Evolutionary conservation across 768 basidiomycete genomes (phyloP).

Genomic region (Rhizopogon sp.): DNA sequence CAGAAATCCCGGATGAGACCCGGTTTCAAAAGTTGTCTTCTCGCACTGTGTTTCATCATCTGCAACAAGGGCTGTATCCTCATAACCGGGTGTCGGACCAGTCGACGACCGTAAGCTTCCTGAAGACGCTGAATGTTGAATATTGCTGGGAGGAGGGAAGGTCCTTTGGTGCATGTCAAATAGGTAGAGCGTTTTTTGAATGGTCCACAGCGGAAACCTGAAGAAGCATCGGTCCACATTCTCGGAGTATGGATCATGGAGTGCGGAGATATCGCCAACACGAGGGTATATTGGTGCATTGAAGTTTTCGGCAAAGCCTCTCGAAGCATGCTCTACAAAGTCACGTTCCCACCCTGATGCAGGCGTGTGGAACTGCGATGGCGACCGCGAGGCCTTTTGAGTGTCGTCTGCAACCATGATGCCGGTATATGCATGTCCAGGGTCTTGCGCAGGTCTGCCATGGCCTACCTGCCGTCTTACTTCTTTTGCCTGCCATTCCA

Average conservation of each 20-base stretch:
- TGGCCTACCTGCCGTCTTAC: constrained; percentile 5
- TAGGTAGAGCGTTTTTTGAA: constrained; percentile 62
- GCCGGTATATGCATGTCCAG: constrained; percentile 23
- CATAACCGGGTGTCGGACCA: not conserved
- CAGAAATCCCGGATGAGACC: not conserved
- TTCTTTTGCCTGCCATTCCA: constrained; percentile 26
- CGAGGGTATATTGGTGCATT: constrained; percentile 45
- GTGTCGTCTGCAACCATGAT: constrained; percentile 7
- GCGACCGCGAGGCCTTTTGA: constrained; percentile 1
- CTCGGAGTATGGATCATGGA: constrained; percentile 53
- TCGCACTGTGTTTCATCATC: constrained; percentile 25
- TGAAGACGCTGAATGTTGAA: not conserved
- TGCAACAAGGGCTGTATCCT: constrained; percentile 52
- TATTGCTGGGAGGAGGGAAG: not conserved
- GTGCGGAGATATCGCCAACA: constrained; percentile 52
- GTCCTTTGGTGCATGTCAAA: constrained; percentile 44
- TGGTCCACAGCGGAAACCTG: constrained; percentile 56
- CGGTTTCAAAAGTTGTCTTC: not conserved
- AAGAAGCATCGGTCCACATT: constrained; percentile 58
- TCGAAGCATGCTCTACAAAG: constrained; percentile 6
- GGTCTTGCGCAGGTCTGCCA: not conserved
- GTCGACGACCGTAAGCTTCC: not conserved
- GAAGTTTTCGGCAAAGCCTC: constrained; percentile 9
- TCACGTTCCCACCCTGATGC: constrained; percentile 30
- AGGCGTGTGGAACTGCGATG: constrained; percentile 15